Percentiles rank a stretch among this genome's conserved stretches.
These are phyloP conservation scores for Talaromyces islandicus DNA, from an alignment of 2,329 filamentous ascomycete genomes.

Conservation along the genomic window DNA sequence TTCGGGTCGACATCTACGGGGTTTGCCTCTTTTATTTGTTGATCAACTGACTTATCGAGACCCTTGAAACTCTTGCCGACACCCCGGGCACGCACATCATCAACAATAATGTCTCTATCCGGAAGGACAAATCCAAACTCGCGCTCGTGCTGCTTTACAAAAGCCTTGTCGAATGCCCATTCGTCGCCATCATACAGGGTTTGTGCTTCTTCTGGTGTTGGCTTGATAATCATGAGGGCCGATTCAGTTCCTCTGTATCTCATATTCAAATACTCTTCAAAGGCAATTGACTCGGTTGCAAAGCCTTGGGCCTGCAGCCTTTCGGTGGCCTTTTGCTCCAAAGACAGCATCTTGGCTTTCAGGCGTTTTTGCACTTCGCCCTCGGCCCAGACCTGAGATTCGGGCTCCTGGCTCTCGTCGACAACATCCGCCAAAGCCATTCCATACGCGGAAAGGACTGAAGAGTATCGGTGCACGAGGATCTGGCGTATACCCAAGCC, in stretches of 20 bases:
- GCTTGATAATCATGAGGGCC: slow-evolving; percentile 81
- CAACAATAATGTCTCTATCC: slow-evolving; percentile 81
- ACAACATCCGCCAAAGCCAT: slow-evolving; percentile 89
- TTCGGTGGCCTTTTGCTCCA: slow-evolving; percentile 67
- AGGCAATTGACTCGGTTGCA: slow-evolving; percentile 64
- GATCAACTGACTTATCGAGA: slow-evolving; percentile 73
- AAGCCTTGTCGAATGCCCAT: slow-evolving; percentile 80
- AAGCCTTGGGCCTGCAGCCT: slow-evolving; percentile 75
- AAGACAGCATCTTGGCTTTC: slow-evolving; percentile 66
- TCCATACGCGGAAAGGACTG: slow-evolving; percentile 82
- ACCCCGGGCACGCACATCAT: slow-evolving; percentile 80
- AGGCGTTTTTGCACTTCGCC: slow-evolving; percentile 57
- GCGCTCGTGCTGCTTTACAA: slow-evolving; percentile 80
- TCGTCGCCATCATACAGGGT: slow-evolving; percentile 58
- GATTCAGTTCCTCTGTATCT: slow-evolving; percentile 86
- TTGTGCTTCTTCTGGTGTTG: slow-evolving; percentile 55
- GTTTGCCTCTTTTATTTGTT: slow-evolving; percentile 68
- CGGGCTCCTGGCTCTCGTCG: slow-evolving; percentile 71
- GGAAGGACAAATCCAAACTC: slow-evolving; percentile 88
- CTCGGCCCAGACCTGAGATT: slow-evolving; percentile 55
- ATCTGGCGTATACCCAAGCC: slow-evolving; percentile 77
- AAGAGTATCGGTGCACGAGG: slow-evolving; percentile 79
- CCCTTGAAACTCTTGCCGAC: slow-evolving; percentile 84
- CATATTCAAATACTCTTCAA: slow-evolving; percentile 93
- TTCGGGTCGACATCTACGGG: slow-evolving; percentile 52